Evolutionary conservation across 2,329 filamentous ascomycete genomes (phyloP).

Genomic region (Aphanocladium album): DNA sequence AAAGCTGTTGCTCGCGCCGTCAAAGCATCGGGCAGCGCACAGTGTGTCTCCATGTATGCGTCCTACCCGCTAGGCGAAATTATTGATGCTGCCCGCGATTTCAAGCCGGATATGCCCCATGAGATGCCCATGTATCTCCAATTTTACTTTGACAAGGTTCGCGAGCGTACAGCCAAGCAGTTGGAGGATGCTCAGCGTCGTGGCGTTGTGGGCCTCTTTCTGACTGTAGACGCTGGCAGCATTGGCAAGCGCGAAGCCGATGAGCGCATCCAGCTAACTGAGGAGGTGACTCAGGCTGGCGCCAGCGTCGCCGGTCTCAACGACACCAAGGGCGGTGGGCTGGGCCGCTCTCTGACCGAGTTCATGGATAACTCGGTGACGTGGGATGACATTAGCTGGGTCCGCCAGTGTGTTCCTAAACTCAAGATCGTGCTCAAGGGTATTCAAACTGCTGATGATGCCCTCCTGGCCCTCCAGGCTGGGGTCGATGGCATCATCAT

Average conservation of each 20-base stretch:
- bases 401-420: constrained; percentile 42
- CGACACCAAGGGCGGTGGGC: constrained; percentile 49
- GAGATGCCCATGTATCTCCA: constrained; percentile 48
- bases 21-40: constrained; percentile 46
- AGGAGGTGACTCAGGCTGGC: constrained; percentile 43
- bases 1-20: constrained; percentile 51
- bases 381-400: constrained; percentile 65
- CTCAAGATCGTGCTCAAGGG: constrained; percentile 63
- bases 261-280: constrained; percentile 43
- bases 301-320: constrained; percentile 44
- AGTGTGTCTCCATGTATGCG: constrained; percentile 58
- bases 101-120: constrained; percentile 8
- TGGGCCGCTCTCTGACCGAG: constrained; percentile 50
- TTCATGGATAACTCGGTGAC: constrained; percentile 56
- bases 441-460: constrained; percentile 63
- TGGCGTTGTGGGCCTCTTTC: constrained; percentile 48
- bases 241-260: constrained; percentile 50
- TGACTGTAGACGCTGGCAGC: constrained; percentile 55
- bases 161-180: constrained; percentile 44
- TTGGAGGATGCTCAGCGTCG: constrained; percentile 40
- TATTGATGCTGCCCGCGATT: constrained; percentile 20
- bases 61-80: constrained; percentile 55
- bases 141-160: constrained; percentile 56
- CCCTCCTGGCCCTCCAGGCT: constrained; percentile 51
- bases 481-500: constrained; percentile 65